Conservation (phyloP, 2,329 filamentous ascomycete genomes). For the Thelonectria blattea region DNA sequence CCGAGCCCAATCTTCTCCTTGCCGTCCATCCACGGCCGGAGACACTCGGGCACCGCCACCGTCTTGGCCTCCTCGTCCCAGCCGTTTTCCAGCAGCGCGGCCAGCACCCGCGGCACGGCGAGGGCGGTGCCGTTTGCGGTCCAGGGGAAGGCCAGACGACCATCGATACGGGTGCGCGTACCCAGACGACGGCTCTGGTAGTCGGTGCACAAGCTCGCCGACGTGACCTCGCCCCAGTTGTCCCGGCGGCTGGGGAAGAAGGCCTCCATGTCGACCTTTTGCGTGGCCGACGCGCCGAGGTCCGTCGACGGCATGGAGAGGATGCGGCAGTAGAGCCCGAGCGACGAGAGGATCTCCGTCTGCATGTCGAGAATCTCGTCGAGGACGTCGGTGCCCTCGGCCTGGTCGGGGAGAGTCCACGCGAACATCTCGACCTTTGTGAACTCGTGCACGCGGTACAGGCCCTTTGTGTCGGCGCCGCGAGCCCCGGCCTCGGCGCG, state of each 20-base stretch:
- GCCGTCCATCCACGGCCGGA: constrained; percentile 86
- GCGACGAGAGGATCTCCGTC: constrained; percentile 76
- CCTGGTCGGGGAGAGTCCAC: constrained; percentile 72
- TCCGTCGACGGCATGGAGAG: constrained; percentile 92
- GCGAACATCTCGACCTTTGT: constrained; percentile 98
- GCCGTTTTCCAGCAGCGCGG: constrained; percentile 87
- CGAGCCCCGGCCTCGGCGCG: constrained; percentile 92
- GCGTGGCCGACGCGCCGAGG: constrained; percentile 83
- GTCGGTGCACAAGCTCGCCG: constrained; percentile 89
- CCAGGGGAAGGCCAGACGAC: constrained; percentile 75
- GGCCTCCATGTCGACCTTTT: constrained; percentile 93
- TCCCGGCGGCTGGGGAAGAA: constrained; percentile 82
- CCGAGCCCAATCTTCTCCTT: constrained; percentile 64
- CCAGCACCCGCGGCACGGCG: constrained; percentile 87
- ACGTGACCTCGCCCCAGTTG: constrained; percentile 90
- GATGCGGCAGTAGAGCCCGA: constrained; percentile 84
- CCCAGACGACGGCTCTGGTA: constrained; percentile 87
- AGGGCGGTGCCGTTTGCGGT: constrained; percentile 95
- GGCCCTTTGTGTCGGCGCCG: constrained; percentile 87
- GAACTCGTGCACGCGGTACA: constrained; percentile 98
- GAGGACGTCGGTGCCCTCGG: constrained; percentile 66
- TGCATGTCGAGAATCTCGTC: constrained; percentile 88
- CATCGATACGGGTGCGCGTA: constrained; percentile 69
- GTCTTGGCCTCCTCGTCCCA: constrained; percentile 75
- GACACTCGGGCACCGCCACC: constrained; percentile 77